Evolutionary conservation across 805 yeast species (phyloP).

Genomic region (Ascoidea rubescens): DNA sequence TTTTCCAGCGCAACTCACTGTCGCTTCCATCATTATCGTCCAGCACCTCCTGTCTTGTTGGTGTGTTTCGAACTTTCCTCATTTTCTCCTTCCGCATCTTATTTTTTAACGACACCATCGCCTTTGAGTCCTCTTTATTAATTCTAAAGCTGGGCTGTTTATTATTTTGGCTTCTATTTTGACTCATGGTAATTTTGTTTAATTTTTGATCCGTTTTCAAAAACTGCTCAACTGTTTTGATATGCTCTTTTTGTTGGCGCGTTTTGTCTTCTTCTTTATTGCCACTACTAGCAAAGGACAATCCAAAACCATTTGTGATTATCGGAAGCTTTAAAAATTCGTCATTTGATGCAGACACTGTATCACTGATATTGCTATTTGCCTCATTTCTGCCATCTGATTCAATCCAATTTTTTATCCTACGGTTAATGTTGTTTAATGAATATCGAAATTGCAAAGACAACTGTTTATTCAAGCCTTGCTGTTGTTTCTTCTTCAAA

Average conservation of each 20-base stretch:
- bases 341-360: not conserved
- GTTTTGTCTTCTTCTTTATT: not conserved
- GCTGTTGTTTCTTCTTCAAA: not conserved
- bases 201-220: not conserved
- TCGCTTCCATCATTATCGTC: not conserved
- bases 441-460: not conserved
- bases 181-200: no score
- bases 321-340: not conserved
- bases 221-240: not conserved
- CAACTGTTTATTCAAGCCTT: no score
- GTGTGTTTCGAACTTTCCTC: not conserved
- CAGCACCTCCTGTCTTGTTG: not conserved
- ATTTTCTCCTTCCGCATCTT: not conserved
- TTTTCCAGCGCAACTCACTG: not conserved
- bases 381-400: not conserved
- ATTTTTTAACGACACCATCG: not conserved
- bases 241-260: no score
- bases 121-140: not conserved
- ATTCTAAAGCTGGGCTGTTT: not conserved
- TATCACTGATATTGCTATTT: not conserved
- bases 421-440: not conserved
- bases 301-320: not conserved
- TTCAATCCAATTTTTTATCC: not conserved
- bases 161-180: not conserved
- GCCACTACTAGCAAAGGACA: not conserved